phyloP scores from a whole-genome alignment of 352 stramenopile species.

The Pythium scleroteichum region DNA sequence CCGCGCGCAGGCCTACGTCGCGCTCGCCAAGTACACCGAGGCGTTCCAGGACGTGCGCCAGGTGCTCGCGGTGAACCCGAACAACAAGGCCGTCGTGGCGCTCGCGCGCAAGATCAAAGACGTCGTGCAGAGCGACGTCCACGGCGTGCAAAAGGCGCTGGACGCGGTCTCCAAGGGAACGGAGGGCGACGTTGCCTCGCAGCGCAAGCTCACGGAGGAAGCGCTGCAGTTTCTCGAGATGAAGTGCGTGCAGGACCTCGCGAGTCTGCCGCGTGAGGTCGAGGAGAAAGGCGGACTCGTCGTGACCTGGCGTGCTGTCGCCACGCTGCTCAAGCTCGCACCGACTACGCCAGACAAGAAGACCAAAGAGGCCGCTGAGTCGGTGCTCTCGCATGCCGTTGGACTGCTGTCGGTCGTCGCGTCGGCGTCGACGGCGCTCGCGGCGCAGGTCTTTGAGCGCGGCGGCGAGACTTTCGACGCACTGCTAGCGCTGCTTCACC shows the following conservation, averaged over 20 bases:
- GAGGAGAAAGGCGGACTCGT: slow-evolving; percentile 52
- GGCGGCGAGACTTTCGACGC: slow-evolving; percentile 24
- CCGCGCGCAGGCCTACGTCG: slow-evolving; percentile 71
- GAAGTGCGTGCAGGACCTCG: slow-evolving; percentile 62
- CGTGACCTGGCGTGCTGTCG: slow-evolving; percentile 52
- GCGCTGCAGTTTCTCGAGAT: slow-evolving; percentile 77
- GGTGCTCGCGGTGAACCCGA: slow-evolving; percentile 68
- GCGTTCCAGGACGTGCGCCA: slow-evolving; percentile 72
- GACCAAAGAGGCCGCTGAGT: slow-evolving; percentile 23
- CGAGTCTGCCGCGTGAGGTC: slow-evolving; percentile 55
- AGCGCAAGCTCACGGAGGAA: slow-evolving; percentile 51
- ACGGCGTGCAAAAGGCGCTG: slow-evolving; percentile 81
- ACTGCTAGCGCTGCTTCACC: slow-evolving; percentile 47
- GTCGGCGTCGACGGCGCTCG: slow-evolving; percentile 58
- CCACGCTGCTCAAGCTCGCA: slow-evolving; percentile 39
- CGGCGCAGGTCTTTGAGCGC: slow-evolving; percentile 31
- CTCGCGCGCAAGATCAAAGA: slow-evolving; percentile 81
- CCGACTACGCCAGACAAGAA: slow-evolving; percentile 1
- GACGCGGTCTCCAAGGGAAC: slow-evolving; percentile 46
- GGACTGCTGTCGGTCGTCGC: slow-evolving; percentile 56
- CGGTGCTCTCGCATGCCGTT: slow-evolving; percentile 48
- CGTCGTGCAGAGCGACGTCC: slow-evolving; percentile 61
- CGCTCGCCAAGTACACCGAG: slow-evolving; percentile 59
- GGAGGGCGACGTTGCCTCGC: slow-evolving; percentile 26
- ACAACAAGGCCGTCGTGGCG: slow-evolving; percentile 70